Base-by-base conservation (phyloP, 2,329 filamentous ascomycete genomes). In the Xylaria digitata region DNA sequence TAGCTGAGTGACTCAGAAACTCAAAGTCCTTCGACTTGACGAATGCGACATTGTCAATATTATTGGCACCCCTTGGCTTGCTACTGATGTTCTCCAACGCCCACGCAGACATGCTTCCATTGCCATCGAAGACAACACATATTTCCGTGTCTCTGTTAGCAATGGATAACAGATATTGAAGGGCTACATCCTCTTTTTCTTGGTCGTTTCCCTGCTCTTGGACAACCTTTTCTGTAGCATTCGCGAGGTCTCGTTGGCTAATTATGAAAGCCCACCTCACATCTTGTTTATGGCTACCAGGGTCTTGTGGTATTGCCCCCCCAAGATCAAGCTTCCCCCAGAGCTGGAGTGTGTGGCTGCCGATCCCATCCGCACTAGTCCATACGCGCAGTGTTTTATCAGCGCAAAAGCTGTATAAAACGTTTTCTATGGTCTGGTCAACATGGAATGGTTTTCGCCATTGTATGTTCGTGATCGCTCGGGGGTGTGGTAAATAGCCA, bases 61-160 rank as follows among this genome's bases (percentile, higher is more conserved):
- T 89, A 32, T 88, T 84, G 3, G 86, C 84, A 66, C 87, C 87
- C 71, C 87, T 88, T 37, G 85, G 82, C 75, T 90, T 93, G 73
- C 87, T 89, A 42, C 91, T 90, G 21, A 97, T 87, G 75, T 95
- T 94, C 77, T 98, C 94, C 63, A 99, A 81, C 0, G 93, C 95
- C 92, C 95, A 97, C 0, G 93, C 93, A 46, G 92, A 94, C 91
- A 98, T 93, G 71, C 90, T 89, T 0, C 95, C 95, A 54, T 86
- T 83, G n/a, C 90, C 89, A 78, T 98, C 93, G 54, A 97, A 83
- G 8, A 95, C 89, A 26, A 98, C 85, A 71, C 94, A 96, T 2
- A 99, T 88, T 76, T 99, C 96, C 0, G 94, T 93, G 63, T 87
- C 92, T 59, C 90, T 90, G 68, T 95, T 96, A 9, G 93, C 93